Evolutionary conservation across 2,329 filamentous ascomycete species (phyloP).

Genomic region (Fusarium robinianum): DNA sequence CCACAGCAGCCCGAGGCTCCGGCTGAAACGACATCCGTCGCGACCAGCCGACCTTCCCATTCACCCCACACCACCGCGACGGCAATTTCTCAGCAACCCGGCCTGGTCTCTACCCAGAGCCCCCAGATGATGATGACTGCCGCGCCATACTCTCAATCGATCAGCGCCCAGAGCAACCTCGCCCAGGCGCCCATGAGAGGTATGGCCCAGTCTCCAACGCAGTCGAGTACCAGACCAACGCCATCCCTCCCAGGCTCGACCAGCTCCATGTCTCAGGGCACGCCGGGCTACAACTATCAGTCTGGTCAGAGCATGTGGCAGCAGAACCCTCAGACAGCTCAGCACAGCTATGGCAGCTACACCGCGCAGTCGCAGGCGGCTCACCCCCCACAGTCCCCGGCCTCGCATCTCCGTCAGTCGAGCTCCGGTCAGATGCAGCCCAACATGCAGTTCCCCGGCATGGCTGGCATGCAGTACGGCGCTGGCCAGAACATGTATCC

Average conservation of each 20-base stretch:
- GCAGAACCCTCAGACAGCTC: conserved; percentile 66
- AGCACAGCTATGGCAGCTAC: conserved; percentile 59
- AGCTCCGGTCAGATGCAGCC: conserved; percentile 61
- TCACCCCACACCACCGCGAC: conserved; percentile 62
- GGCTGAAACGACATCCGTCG: conserved; percentile 47
- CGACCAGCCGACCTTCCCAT: conserved; percentile 59
- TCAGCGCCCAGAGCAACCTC: conserved; percentile 72
- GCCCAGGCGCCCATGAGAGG: conserved; percentile 73
- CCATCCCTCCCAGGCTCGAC: conserved; percentile 60
- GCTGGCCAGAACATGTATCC: conserved; percentile 63
- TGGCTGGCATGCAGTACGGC: conserved; percentile 63
- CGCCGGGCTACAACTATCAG: conserved; percentile 66
- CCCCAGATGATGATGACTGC: conserved; percentile 69
- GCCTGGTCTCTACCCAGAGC: conserved; percentile 64
- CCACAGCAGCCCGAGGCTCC: conserved; percentile 52
- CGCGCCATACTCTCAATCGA: conserved; percentile 70
- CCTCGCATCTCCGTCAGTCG: conserved; percentile 64
- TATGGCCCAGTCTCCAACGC: conserved; percentile 58
- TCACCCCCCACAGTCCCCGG: conserved; percentile 58
- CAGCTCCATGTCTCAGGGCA: conserved; percentile 55
- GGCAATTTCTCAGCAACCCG: conserved; percentile 61
- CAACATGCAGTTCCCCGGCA: conserved; percentile 65
- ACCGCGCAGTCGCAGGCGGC: conserved; percentile 57
- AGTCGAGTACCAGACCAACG: conserved; percentile 70
- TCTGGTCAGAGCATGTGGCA: conserved; percentile 65